Evolutionary conservation across 1,139 yeast genomes (phyloP), one percentile per base, ranked within the genome.

Genomic region (Protomyces lactucae-debilis): DNA sequence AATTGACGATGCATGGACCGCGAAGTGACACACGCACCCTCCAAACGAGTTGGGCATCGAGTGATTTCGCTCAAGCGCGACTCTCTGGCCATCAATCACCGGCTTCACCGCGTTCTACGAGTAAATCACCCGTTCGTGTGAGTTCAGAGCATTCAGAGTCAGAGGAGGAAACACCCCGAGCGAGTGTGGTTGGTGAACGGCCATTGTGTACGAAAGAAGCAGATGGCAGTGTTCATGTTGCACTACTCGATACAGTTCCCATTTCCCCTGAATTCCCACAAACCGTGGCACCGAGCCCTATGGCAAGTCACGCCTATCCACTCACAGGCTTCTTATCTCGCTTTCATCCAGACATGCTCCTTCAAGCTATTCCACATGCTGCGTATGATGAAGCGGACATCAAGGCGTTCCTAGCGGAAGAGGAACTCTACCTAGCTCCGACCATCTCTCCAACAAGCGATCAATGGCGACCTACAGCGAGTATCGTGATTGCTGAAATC

Each of bases 291-390:
- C 25, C 48, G 23, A 18, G 48, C n/a, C 48, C 48, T 5, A 12
- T 52, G 52, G 32, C 57, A 32, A 32, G 53, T 52, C 48, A 43
- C 18, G 48, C 48, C 0, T 43, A 43, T 45, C 63, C 63, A 14
- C 45, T 59, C 51, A 59, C 63, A 6, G 63, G 63, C 35, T 46
- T 59, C 25, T 28, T 52, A 36, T 52, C 63, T 10, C 63, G 57
- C 35, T 59, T 59, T 36, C 63, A 59, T 25, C 63, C 63, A 10
- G 63, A 59, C 25, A 59, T 59, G 63, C 52, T 59, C 28, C 52
- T 59, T 2, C 63, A 59, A 40, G 63, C 63, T 3, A 35, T 59
- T 36, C 63, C 57, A 1, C 36, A 23, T 10, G n/a, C 53, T 9
- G 52, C 57, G n/a, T 52, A 39, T 32, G 46, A 23, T 12, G 63